A percentile compares a stretch with the other conserved stretches of the same genome.
phyloP scores from a whole-genome alignment of 2,329 filamentous ascomycete species.

The Eutypella sp. region DNA sequence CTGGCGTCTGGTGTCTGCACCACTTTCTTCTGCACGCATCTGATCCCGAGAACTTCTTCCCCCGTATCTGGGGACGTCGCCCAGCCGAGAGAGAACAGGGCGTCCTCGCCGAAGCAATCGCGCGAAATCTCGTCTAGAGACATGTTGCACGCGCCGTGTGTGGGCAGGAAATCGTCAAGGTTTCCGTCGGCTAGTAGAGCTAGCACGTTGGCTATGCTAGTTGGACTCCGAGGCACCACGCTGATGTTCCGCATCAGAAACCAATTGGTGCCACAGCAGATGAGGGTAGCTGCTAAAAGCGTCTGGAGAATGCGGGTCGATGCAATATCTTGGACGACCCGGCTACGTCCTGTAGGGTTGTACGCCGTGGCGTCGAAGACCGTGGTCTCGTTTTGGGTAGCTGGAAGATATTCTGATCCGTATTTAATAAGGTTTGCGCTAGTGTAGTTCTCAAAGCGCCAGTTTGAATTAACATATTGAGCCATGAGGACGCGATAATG shows the following conservation, averaged over 20 bases:
- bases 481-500: slow-evolving; percentile 34
- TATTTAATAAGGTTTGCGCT: not conserved
- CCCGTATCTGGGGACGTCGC: no score
- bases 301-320: not conserved
- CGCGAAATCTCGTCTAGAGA: no score
- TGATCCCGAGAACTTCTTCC: no score
- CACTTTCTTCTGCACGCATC: no score
- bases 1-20: no score
- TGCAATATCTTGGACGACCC: not conserved
- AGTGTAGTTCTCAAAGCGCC: not conserved
- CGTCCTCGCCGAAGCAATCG: no score
- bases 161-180: not conserved
- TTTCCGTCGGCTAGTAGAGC: not conserved
- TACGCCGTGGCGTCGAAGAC: not conserved
- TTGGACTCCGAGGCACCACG: not conserved
- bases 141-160: no score
- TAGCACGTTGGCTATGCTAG: not conserved
- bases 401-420: not conserved
- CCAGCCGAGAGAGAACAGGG: no score
- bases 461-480: slow-evolving; percentile 12
- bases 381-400: not conserved
- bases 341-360: no score
- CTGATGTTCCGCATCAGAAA: not conserved
- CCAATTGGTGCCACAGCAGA: not conserved
- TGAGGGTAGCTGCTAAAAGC: not conserved